Percentiles rank a stretch among this genome's conserved stretches.
These are phyloP conservation scores for Suillus hirtellus DNA, from an alignment of 768 basidiomycete species.

Conservation along the genomic window DNA sequence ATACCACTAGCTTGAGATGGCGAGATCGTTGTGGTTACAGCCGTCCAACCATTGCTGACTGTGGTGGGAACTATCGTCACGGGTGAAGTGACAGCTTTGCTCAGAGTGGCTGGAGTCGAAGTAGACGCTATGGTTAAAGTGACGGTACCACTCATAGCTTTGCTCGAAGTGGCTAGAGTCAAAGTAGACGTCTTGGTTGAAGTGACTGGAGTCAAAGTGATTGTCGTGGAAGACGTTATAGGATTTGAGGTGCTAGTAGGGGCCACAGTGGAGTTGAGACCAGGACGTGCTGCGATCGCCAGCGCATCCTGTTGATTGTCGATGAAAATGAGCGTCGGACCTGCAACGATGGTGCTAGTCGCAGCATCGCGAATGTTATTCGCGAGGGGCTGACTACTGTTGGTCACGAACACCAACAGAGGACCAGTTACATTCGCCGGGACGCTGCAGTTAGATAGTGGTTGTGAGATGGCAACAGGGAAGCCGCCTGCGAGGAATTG, in stretches of 20 bases:
- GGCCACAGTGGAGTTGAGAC: slow-evolving; percentile 11
- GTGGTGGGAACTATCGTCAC: slow-evolving; percentile 7
- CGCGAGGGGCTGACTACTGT: slow-evolving; percentile 58
- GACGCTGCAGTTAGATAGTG: slow-evolving; percentile 60
- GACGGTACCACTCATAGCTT: slow-evolving; percentile 31
- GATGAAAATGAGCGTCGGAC: slow-evolving; percentile 69
- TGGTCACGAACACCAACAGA: slow-evolving; percentile 71
- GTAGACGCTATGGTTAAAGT: slow-evolving; percentile 30
- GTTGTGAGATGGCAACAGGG: slow-evolving; percentile 55
- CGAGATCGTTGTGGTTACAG: slow-evolving; percentile 24
- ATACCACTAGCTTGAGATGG: slow-evolving; percentile 30
- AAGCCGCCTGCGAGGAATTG: slow-evolving; percentile 74
- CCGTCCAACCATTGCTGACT: slow-evolving; percentile 2
- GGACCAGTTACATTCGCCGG: slow-evolving; percentile 72
- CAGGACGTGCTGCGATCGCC: slow-evolving; percentile 44
- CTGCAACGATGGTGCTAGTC: slow-evolving; percentile 47
- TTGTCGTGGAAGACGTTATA: slow-evolving; percentile 11
- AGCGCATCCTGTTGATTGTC: slow-evolving; percentile 58
- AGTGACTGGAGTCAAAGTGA: slow-evolving; percentile 25
- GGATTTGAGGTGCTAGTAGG: not conserved
- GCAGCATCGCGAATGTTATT: slow-evolving; percentile 48
- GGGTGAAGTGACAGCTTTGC: slow-evolving; percentile 33
- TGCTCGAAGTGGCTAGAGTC: slow-evolving; percentile 19
- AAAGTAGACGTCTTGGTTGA: slow-evolving; percentile 23
- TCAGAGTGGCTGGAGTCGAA: slow-evolving; percentile 16